Base-by-base conservation (phyloP, 306 rosid genomes). In the Prunus salicina region DNA sequence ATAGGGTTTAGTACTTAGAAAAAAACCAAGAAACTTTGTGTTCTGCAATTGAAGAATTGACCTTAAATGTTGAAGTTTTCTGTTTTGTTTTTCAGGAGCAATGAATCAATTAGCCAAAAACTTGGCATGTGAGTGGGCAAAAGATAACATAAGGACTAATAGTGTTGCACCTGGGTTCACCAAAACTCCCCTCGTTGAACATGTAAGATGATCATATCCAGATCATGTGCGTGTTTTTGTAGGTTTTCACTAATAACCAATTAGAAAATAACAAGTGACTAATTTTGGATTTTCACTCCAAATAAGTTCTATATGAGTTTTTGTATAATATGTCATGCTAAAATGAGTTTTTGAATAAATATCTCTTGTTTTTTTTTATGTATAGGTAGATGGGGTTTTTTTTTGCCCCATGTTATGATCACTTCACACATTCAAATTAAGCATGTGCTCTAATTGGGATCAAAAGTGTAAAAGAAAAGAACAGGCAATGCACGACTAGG, bases 91-190 rank as follows among this genome's bases (percentile, higher is more conserved):
- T 61, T 90, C 2, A 8, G 91, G 86, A 49, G 96, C 88, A 72
- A 83, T 88, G 5, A 90, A 81, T 57, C 92, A 88, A 41, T 30
- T 90, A 9, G 68, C 96, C 0, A 86, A 66, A 71, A 69, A 45
- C 24, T 63, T 90, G 78, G 91, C 96, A 41, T 86, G 91, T 16
- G 93, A 88, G 24, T 88, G 92, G 92, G 91, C 87, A 45, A 83
- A 82, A 47, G 89, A 90, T 56, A 86, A 88, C 6, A 86, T 84
- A 78, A 88, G 92, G 82, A 76, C 77, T 12, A 90, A 90, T 28
- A 80, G 89, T 30, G 72, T 86, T 72, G 87, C 88, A 32, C 96
- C 92, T 14, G 78, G 88, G 60, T 13, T 28, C 11, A 88, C 72
- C 24, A 75, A 2, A 66, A 88, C 95, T 22, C 84, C 90, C 16